Conservation (phyloP, 2,329 filamentous ascomycete genomes). For the Coniochaeta hoffmannii region DNA sequence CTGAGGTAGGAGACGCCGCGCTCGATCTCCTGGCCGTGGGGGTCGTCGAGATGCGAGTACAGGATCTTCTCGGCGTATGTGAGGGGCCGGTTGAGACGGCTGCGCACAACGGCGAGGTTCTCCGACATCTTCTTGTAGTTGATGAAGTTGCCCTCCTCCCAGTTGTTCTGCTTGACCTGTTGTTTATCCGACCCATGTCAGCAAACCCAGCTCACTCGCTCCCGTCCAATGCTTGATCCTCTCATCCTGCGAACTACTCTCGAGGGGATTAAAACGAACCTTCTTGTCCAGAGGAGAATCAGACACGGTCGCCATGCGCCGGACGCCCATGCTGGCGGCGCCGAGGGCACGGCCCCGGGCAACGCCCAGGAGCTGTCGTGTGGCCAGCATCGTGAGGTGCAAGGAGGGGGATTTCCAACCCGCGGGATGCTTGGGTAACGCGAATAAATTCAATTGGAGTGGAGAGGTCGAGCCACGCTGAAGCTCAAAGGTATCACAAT, state of each 20-base stretch:
- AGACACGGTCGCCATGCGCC: conserved; percentile 76
- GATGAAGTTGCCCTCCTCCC: conserved; percentile 94
- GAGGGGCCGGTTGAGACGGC: conserved; percentile 84
- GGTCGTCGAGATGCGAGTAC: conserved; percentile 97
- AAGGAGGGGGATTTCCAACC: neutral
- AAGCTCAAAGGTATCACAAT: conserved; percentile 15
- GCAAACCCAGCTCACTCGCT: too few relatives aligned
- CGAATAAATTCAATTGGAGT: conserved; percentile 26
- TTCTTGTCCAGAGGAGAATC: conserved; percentile 86
- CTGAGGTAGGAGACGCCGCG: conserved; percentile 93
- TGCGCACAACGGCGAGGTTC: conserved; percentile 86
- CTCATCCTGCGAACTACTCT: neutral
- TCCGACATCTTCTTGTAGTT: conserved; percentile 99
- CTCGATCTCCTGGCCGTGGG: conserved; percentile 92
- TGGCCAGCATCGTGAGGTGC: conserved; percentile 57
- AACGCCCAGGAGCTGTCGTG: conserved; percentile 59
- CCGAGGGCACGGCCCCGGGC: conserved; percentile 52
- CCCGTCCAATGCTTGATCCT: neutral
- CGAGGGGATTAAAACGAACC: conserved; percentile 37
- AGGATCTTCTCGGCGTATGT: conserved; percentile 98
- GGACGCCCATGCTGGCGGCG: conserved; percentile 52
- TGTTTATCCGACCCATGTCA: conserved; percentile 14
- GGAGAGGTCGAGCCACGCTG: conserved; percentile 17
- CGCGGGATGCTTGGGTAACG: conserved; percentile 5
- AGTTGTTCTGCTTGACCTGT: conserved; percentile 88